Percentiles rank a stretch among this genome's conserved stretches.
Evolutionary conservation across 179 eudicot genomes (phyloP).

Genomic region (Monotropa hypopitys): DNA sequence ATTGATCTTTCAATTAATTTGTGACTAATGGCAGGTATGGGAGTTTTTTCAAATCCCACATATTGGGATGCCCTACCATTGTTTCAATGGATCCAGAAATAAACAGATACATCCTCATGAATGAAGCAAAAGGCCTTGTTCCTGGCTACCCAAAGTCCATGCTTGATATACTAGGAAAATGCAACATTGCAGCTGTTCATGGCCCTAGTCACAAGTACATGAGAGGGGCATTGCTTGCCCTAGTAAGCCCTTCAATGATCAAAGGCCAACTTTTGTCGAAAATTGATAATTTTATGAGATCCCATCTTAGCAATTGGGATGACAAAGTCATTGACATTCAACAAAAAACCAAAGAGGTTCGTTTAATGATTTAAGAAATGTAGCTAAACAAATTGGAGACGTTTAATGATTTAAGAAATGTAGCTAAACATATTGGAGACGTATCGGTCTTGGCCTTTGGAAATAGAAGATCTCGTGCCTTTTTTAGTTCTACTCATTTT

Average conservation of each 20-base stretch:
- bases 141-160: constrained; percentile 97
- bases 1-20: not conserved
- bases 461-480: not conserved
- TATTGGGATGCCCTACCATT: constrained; percentile 88
- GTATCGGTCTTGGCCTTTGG: no score
- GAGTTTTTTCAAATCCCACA: constrained; percentile 84
- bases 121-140: constrained; percentile 77
- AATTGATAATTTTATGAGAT: constrained; percentile 76
- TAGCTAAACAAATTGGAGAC: no score
- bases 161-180: constrained; percentile 82
- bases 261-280: constrained; percentile 60
- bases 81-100: constrained; percentile 92
- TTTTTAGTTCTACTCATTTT: not conserved
- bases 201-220: constrained; percentile 88
- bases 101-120: constrained; percentile 69
- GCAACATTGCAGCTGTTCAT: constrained; percentile 93
- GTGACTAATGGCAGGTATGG: constrained; percentile 45
- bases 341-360: constrained; percentile 78
- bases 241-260: constrained; percentile 70
- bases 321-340: constrained; percentile 62
- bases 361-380: not conserved
- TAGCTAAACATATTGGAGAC: no score
- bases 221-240: constrained; percentile 82
- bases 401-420: no score
- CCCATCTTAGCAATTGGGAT: constrained; percentile 70